A percentile compares a stretch with the other conserved stretches of the same genome.
Evolutionary conservation across 2,329 filamentous ascomycete genomes (phyloP).

Genomic region (Clarireedia paspali): DNA sequence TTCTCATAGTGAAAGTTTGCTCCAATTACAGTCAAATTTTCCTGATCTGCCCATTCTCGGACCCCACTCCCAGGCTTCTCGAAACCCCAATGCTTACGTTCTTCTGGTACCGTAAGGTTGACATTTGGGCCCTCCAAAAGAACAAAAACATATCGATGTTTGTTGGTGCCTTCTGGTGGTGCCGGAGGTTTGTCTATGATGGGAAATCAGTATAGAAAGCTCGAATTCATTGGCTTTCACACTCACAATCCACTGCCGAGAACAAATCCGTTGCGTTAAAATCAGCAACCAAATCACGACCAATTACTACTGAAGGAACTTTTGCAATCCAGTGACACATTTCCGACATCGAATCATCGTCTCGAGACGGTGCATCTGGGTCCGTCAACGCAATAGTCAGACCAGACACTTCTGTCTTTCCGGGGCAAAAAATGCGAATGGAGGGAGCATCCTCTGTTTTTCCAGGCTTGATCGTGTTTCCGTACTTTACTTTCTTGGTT

Average conservation of each 20-base stretch:
- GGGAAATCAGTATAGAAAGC: background rate
- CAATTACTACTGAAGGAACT: conserved; percentile 3
- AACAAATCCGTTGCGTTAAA: background rate
- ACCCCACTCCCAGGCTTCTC: conserved; percentile 41
- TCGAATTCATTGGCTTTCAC: background rate
- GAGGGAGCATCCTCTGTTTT: conserved; percentile 25
- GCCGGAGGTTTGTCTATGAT: conserved; percentile 43
- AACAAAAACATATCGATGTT: conserved; percentile 50
- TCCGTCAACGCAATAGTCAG: conserved; percentile 47
- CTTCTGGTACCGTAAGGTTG: conserved; percentile 37
- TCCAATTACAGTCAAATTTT: conserved; percentile 40
- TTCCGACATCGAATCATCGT: conserved; percentile 46
- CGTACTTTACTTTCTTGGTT: conserved; percentile 3
- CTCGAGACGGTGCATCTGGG: conserved; percentile 47
- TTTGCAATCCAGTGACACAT: conserved; percentile 47
- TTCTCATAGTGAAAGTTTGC: conserved; percentile 29
- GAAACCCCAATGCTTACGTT: conserved; percentile 49
- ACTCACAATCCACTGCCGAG: conserved; percentile 18
- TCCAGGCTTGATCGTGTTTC: conserved; percentile 27
- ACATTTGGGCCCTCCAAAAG: conserved; percentile 36
- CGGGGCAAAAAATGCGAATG: conserved; percentile 26
- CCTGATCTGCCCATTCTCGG: conserved; percentile 41
- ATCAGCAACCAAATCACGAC: background rate
- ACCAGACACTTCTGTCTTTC: conserved; percentile 12
- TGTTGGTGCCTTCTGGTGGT: conserved; percentile 47